These are phyloP conservation scores for Penicillium janthinellum DNA, from an alignment of 2,329 filamentous ascomycete species.

Conservation along the genomic window DNA sequence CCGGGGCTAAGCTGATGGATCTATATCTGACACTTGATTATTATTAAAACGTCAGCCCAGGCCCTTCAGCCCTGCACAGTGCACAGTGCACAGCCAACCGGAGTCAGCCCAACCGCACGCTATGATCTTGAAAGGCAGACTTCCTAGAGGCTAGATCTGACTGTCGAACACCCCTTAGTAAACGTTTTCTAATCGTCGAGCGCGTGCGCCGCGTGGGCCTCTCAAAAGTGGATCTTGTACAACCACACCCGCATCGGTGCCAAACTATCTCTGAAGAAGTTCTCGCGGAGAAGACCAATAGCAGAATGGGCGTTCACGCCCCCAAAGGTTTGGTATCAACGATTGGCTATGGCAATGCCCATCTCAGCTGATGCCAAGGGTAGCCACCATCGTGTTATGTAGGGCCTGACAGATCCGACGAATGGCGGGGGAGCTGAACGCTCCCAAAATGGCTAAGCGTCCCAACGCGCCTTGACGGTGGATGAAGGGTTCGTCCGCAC, in stretches of 20 bases:
- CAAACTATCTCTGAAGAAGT: not conserved
- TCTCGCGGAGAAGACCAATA: not conserved
- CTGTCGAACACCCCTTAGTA: not conserved
- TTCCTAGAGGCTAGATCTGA: too few relatives aligned
- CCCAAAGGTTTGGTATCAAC: not conserved
- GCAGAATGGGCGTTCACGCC: not conserved
- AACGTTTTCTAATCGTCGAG: not conserved
- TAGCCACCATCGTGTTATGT: not conserved
- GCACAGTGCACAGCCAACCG: not conserved
- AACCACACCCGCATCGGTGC: not conserved
- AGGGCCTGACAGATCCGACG: not conserved
- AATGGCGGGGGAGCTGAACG: slow-evolving; percentile 4
- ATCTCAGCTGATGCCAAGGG: not conserved
- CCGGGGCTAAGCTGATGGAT: not conserved
- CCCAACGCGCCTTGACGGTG: not conserved
- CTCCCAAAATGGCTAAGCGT: slow-evolving; percentile 1
- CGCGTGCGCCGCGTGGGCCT: not conserved
- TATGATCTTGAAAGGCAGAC: not conserved
- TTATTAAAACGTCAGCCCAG: not conserved
- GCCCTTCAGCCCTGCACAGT: not conserved
- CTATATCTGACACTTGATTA: not conserved
- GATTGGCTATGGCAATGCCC: not conserved
- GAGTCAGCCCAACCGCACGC: not conserved
- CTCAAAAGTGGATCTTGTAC: not conserved
- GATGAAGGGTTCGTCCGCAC: not conserved